phyloP scores from a whole-genome alignment of 2,329 filamentous ascomycete species.

The Catunica adiposa region DNA sequence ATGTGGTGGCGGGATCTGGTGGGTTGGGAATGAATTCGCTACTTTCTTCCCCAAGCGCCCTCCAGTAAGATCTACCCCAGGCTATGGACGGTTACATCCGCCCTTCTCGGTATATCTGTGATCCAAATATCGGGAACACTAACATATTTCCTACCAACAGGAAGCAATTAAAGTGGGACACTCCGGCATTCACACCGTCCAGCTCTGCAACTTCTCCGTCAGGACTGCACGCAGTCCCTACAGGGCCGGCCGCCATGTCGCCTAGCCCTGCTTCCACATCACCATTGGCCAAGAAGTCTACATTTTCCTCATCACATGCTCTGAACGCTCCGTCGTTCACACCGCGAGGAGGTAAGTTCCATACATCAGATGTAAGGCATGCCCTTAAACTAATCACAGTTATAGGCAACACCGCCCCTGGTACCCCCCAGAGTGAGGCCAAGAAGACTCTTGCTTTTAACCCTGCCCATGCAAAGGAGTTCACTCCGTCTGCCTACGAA shows the following conservation, averaged over 20 bases:
- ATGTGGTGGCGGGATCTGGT: not conserved
- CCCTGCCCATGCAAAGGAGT: constrained; percentile 40
- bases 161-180: constrained; percentile 64
- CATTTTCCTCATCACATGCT: constrained; percentile 65
- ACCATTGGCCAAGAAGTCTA: constrained; percentile 42
- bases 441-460: constrained; percentile 30
- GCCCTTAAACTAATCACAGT: constrained; percentile 11
- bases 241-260: constrained; percentile 4
- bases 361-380: not conserved
- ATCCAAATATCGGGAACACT: not conserved
- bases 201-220: constrained; percentile 14
- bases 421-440: constrained; percentile 16
- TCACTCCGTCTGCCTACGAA: constrained; percentile 28
- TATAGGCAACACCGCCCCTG: constrained; percentile 14
- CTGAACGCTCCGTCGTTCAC: constrained; percentile 81
- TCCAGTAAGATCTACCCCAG: constrained; percentile 9
- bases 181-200: constrained; percentile 78
- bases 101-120: not conserved
- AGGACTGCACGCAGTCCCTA: constrained; percentile 11
- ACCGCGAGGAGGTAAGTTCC: constrained; percentile 38
- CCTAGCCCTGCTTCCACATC: constrained; percentile 12
- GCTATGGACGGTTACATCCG: not conserved
- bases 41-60: constrained; percentile 10
- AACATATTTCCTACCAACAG: not conserved
- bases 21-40: constrained; percentile 1